These are phyloP conservation scores for Elsinoe ampelina DNA, from an alignment of 2,329 filamentous ascomycete species.

Conservation along the genomic window DNA sequence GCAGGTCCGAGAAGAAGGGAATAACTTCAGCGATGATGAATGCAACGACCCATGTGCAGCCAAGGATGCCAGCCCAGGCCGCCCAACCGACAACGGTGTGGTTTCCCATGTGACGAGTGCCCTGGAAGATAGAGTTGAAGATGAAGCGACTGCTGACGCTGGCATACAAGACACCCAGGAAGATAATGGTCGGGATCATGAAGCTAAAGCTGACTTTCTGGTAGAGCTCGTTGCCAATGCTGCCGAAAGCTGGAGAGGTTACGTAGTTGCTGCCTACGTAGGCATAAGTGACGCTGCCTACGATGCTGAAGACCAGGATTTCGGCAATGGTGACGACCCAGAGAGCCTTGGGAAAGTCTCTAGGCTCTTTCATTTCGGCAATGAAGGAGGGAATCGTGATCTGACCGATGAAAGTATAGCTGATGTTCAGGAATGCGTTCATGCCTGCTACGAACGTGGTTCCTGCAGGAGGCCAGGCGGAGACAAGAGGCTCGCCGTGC, in stretches of 20 bases:
- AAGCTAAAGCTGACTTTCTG: slow-evolving; percentile 89
- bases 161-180: slow-evolving; percentile 82
- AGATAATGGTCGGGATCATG: slow-evolving; percentile 92
- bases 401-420: slow-evolving; percentile 92
- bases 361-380: slow-evolving; percentile 74
- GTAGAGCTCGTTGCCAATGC: slow-evolving; percentile 61
- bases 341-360: slow-evolving; percentile 85
- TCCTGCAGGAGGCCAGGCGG: slow-evolving; percentile 55
- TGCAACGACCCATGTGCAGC: slow-evolving; percentile 69
- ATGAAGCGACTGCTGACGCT: slow-evolving; percentile 83
- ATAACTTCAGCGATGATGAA: slow-evolving; percentile 82
- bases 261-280: slow-evolving; percentile 87
- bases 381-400: slow-evolving; percentile 93
- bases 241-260: slow-evolving; percentile 78
- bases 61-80: slow-evolving; percentile 67
- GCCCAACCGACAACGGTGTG: slow-evolving; percentile 78
- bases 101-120: slow-evolving; percentile 66
- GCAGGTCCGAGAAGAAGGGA: slow-evolving; percentile 58
- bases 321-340: slow-evolving; percentile 86
- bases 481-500: slow-evolving; percentile 56
- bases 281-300: slow-evolving; percentile 73
- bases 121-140: slow-evolving; percentile 80
- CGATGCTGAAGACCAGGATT: slow-evolving; percentile 73
- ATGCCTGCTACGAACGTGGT: slow-evolving; percentile 76
- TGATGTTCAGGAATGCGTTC: slow-evolving; percentile 89